Evolutionary conservation across 768 basidiomycete genomes (phyloP).

Genomic region (Sporobolomyces roseus): DNA sequence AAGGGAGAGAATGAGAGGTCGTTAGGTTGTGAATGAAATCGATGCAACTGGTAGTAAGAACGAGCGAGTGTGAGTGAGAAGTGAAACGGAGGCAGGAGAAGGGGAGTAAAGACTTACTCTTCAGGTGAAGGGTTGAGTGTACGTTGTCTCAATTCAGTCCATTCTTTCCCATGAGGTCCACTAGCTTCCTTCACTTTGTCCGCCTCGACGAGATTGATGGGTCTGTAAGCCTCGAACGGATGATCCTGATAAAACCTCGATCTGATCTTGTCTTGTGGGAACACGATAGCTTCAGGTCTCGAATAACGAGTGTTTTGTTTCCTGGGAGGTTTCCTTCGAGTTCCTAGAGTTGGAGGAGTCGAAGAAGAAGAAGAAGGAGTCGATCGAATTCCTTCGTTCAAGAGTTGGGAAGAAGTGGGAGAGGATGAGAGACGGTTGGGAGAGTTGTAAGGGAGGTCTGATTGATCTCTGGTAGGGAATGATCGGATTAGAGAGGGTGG

Average conservation of each 20-base stretch:
- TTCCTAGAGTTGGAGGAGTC: no score
- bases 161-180: conserved; percentile 60
- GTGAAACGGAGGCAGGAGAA: not conserved
- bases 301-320: conserved; percentile 8
- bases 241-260: conserved; percentile 92
- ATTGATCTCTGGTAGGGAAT: conserved; percentile 12
- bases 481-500: conserved; percentile 37
- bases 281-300: conserved; percentile 61
- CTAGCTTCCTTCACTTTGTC: conserved; percentile 51
- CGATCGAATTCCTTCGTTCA: not conserved
- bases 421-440: not conserved
- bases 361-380: no score
- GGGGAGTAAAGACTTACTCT: conserved; percentile 62
- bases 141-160: conserved; percentile 76
- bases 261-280: conserved; percentile 79
- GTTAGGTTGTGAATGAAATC: conserved; percentile 76
- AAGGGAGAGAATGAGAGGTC: conserved; percentile 59
- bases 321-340: conserved; percentile 20
- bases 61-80: not conserved
- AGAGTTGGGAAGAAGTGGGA: no score
- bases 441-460: conserved; percentile 16
- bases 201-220: conserved; percentile 70
- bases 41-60: conserved; percentile 59
- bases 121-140: conserved; percentile 78
- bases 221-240: conserved; percentile 89